Conservation (phyloP, 768 basidiomycete species). For the Pleurotus tuber-regium region DNA sequence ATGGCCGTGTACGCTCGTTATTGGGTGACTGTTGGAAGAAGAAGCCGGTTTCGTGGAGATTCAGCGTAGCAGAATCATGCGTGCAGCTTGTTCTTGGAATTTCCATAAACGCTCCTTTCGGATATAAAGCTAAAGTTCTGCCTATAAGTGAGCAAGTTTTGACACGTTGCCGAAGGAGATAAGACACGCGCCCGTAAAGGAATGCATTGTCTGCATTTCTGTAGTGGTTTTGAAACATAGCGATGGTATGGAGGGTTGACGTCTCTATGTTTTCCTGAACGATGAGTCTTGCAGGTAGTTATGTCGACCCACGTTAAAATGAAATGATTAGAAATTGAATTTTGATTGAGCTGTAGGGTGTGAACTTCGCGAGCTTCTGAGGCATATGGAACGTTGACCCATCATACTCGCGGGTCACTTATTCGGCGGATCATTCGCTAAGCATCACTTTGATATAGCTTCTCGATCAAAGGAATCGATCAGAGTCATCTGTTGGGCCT, state of each 20-base stretch:
- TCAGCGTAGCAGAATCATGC: background rate
- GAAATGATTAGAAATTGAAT: too few species aligned
- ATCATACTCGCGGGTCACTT: background rate
- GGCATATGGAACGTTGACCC: background rate
- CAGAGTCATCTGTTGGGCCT: too few species aligned
- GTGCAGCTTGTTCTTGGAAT: background rate
- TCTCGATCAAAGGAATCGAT: background rate
- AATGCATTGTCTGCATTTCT: background rate
- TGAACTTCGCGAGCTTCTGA: background rate
- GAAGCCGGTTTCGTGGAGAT: background rate
- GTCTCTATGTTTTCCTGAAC: constrained; percentile 13
- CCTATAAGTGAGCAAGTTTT: background rate
- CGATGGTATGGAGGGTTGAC: constrained; percentile 22
- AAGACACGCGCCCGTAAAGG: background rate
- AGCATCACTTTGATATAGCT: background rate
- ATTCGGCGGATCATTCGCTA: background rate
- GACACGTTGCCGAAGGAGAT: background rate
- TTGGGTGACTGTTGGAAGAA: background rate
- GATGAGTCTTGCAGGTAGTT: too few species aligned
- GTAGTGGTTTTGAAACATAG: constrained; percentile 23
- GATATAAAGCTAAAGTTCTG: background rate
- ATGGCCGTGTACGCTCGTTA: too few species aligned
- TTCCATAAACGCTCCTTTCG: background rate
- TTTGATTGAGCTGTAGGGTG: too few species aligned
- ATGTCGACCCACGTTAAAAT: too few species aligned